A percentile compares a stretch with the other conserved stretches of the same genome.
These are phyloP conservation scores for Drosera capensis DNA, from an alignment of 148 eudicot species.

Conservation along the genomic window DNA sequence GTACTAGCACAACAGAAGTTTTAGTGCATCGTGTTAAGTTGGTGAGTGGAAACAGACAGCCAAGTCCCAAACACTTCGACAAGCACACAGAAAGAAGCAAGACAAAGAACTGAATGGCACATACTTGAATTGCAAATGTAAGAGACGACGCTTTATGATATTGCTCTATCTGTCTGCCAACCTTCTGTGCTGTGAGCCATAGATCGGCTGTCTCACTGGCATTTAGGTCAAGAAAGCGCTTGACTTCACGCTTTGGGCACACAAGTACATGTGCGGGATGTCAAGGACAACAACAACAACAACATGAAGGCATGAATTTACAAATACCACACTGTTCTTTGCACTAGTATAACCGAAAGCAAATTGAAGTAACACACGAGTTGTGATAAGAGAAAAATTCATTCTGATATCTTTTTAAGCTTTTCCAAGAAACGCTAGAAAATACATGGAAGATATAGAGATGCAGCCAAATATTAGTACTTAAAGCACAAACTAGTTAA, in stretches of 20 bases:
- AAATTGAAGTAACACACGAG: background rate
- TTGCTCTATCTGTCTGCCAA: constrained; percentile 62
- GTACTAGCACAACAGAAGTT: too few species aligned
- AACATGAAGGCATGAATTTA: background rate
- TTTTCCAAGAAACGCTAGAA: too few species aligned
- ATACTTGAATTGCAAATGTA: constrained; percentile 77
- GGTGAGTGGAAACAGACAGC: too few species aligned
- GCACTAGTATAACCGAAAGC: background rate
- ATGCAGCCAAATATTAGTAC: too few species aligned
- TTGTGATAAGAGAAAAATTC: too few species aligned
- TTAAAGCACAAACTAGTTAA: too few species aligned
- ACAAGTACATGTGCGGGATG: constrained; percentile 70
- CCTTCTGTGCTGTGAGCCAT: constrained; percentile 72
- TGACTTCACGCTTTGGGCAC: constrained; percentile 85
- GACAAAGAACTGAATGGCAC: too few species aligned
- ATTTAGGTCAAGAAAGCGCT: constrained; percentile 81
- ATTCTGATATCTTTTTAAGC: too few species aligned
- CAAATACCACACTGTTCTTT: background rate
- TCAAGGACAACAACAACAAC: constrained; percentile 41
- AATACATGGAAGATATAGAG: too few species aligned
- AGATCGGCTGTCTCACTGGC: constrained; percentile 66
- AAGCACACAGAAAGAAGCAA: too few species aligned
- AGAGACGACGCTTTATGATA: constrained; percentile 82
- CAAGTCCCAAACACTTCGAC: too few species aligned
- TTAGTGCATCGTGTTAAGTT: too few species aligned